Base-by-base conservation (phyloP, 352 stramenopile genomes). In the Globisporangium parvum region DNA sequence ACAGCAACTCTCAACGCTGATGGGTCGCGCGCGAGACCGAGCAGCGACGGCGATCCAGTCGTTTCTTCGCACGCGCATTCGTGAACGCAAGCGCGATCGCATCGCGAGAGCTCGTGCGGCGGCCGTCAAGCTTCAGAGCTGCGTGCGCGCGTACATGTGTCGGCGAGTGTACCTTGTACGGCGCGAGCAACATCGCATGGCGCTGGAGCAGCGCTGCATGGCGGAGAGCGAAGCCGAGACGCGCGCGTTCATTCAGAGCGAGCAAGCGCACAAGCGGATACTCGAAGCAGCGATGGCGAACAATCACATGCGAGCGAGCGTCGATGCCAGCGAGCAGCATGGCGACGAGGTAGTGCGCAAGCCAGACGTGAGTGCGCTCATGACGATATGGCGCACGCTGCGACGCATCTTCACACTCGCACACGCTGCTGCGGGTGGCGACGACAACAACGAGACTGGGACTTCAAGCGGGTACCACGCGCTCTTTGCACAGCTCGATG, bases 401-500 rank as follows among this genome's bases (percentile, higher is more conserved):
- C 75, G 73, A 5, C 60, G 67, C 1, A 71, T 86, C 20, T 83
- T 86, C 37, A 51, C 67, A 1, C 21, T 80, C 11, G 67, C 73
- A 3, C 61, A 68, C 23, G 60, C 55, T 49, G 12, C 15, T 44
- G 50, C 2, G 5, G 26, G 3, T 23, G 47, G n/a, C 14, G 39
- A 31, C 4, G 20, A 37, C 15, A 5, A 31, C 28, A 8, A 12
- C 31, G 10, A 14, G 11, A 17, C 18, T 17, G 44, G 49, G 9
- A 8, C 5, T 35, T 23, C 2, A 11, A 53, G 52, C 0, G 49
- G 59, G 23, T 73, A 66, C n/a, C 31, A 46, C 3, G 37, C 52
- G 0, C 48, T 90, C 15, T 90, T 85, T 42, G 56, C 54, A 11
- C 57, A 67, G n/a, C 63, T 90, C 0, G 80, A 90, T 59, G 51